phyloP scores from a whole-genome alignment of 2,329 filamentous ascomycete species.

The Pyrenochaeta sp. region DNA sequence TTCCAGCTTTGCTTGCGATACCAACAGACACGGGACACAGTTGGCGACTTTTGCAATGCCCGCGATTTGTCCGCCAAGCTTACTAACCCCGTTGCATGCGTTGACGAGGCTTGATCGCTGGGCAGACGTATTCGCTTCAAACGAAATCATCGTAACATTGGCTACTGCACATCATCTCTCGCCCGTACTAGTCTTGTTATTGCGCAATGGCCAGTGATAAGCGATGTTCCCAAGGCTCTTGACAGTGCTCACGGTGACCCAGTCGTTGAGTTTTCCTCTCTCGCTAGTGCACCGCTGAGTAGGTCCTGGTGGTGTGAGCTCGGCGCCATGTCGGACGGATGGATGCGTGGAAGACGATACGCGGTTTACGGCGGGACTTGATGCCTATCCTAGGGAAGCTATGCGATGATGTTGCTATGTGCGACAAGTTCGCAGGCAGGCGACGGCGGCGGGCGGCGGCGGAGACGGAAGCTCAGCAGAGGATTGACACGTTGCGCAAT shows the following conservation, averaged over 20 bases:
- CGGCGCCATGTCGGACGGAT: slow-evolving; percentile 15
- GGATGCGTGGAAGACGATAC: neutral
- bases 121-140: neutral
- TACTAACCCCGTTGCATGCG: slow-evolving; percentile 1
- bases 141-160: neutral
- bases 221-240: neutral
- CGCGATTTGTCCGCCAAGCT: slow-evolving; percentile 2
- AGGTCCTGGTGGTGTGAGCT: slow-evolving; percentile 3
- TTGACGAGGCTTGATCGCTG: slow-evolving; percentile 3
- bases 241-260: neutral
- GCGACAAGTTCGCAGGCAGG: neutral
- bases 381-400: neutral
- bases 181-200: neutral
- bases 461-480: neutral
- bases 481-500: neutral
- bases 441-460: neutral
- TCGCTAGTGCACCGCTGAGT: too few relatives aligned
- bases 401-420: slow-evolving; percentile 6
- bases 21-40: neutral
- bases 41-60: neutral
- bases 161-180: neutral
- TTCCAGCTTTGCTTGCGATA: slow-evolving; percentile 10
- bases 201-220: neutral
- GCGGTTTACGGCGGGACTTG: slow-evolving; percentile 1
- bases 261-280: neutral